Percentiles rank a stretch among this genome's conserved stretches.
These are phyloP conservation scores for Eudorina sp. DNA, from an alignment of 139 green algal species.

Conservation along the genomic window DNA sequence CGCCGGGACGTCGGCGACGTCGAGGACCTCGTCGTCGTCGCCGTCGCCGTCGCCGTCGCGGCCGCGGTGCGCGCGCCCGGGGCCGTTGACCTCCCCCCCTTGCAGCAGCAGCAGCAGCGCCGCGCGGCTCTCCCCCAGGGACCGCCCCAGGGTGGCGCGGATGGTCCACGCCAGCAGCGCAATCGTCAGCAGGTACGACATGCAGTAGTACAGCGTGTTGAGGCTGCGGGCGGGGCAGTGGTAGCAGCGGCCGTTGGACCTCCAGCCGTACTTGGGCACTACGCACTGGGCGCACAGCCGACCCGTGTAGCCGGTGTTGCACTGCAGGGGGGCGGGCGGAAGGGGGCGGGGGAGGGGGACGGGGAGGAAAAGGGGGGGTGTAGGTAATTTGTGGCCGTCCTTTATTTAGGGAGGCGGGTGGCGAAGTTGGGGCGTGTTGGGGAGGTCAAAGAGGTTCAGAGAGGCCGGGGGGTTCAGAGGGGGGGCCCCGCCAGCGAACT, in stretches of 20 bases:
- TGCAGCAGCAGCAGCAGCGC: not conserved
- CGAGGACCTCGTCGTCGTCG: not conserved
- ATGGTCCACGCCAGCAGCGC: constrained; percentile 15
- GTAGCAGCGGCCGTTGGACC: not conserved
- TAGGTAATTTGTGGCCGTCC: too few relatives aligned
- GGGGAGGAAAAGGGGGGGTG: not conserved
- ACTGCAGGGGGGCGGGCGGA: not conserved
- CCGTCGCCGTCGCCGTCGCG: not conserved
- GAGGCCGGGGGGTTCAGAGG: too few relatives aligned
- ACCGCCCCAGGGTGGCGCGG: not conserved
- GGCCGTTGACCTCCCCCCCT: not conserved
- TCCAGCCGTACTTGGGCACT: not conserved
- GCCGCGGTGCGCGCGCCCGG: not conserved
- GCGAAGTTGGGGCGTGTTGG: too few relatives aligned
- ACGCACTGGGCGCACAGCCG: constrained; percentile 40
- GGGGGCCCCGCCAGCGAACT: too few relatives aligned
- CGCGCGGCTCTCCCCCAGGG: not conserved
- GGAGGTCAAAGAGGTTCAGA: too few relatives aligned
- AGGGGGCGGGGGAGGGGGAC: too few relatives aligned
- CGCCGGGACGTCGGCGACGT: too few relatives aligned
- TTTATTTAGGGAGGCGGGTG: too few relatives aligned
- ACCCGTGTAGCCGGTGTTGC: not conserved
- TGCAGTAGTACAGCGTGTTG: constrained; percentile 29
- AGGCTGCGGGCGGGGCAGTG: not conserved
- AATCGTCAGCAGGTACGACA: constrained; percentile 29